Percentiles rank a stretch among this genome's conserved stretches.
Conservation (phyloP, 1,139 yeast species). For the Ogataea hybrid region DNA sequence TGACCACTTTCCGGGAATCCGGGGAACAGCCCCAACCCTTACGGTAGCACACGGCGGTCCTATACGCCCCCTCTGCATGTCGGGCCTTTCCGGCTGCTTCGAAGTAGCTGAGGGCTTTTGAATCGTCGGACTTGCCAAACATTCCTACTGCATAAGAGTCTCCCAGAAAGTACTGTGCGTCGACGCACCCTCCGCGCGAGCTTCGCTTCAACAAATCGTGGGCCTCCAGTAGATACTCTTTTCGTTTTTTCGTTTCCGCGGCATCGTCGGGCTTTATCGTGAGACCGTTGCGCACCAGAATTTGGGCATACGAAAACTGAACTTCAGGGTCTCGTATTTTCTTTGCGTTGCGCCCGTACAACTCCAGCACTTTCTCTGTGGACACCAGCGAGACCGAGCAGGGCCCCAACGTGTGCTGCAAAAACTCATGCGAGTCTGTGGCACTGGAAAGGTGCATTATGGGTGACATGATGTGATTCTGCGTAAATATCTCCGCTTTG, state of each 20-base stretch:
- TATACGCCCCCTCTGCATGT: constrained; percentile 85
- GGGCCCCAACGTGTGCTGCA: constrained; percentile 50
- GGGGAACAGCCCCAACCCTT: constrained; percentile 92
- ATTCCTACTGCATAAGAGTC: constrained; percentile 89
- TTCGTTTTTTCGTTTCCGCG: constrained; percentile 33
- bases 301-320: constrained; percentile 84
- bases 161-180: constrained; percentile 87
- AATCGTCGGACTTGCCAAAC: constrained; percentile 76
- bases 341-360: constrained; percentile 83
- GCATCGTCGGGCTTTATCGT: constrained; percentile 13
- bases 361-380: constrained; percentile 79
- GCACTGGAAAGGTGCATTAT: constrained; percentile 12
- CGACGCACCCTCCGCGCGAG: constrained; percentile 78
- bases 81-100: constrained; percentile 92
- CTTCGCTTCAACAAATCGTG: constrained; percentile 65
- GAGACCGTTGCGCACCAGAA: constrained; percentile 26
- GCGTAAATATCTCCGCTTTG: constrained; percentile 9
- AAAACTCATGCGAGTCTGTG: constrained; percentile 17
- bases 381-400: constrained; percentile 60
- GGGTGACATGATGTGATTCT: constrained; percentile 15
- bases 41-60: constrained; percentile 89
- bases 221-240: constrained; percentile 73
- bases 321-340: constrained; percentile 83
- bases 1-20: constrained; percentile 83
- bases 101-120: constrained; percentile 73